Evolutionary conservation across 768 basidiomycete genomes (phyloP), one percentile per base, ranked within the genome.

Genomic region (Polyporus arcularius): DNA sequence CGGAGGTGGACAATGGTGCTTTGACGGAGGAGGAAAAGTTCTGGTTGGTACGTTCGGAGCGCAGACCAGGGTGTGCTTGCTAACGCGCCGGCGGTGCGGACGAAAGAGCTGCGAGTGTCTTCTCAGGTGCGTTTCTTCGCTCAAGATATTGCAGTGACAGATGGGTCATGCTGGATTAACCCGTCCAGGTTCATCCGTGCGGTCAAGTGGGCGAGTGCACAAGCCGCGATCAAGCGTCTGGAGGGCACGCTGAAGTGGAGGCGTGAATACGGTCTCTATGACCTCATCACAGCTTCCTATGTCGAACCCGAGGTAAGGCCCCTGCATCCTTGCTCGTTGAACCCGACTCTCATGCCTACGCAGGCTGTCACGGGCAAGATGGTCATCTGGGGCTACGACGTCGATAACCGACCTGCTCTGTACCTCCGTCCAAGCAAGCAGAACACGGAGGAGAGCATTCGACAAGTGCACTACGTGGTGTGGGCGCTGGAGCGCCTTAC

Each of bases 291-390:
- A 0, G 72, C 88, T 3, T 79, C 81, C 0, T 76, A 82, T 61
- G 85, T 96, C 63, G 88, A 90, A 65, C 85, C 86, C 16, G 94
- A 96, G 76, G 90, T 88, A 55, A 35, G 79, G 64, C 21, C 16
- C 51, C 16, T 57, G 12, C 47, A 28, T 39, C 15, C 45, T 14
- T 1, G 15, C 39, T 9, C 7, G 21, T 43, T 55, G 16, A 35
- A n/a, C 21, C 41, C 4, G 16, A 45, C 43, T n/a, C 43, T n/a
- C 16, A 45, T 18, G n/a, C 52, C 2, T 45, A 14, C 15, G 26
- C 46, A 90, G 89, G 87, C 85, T 1, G 74, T 89, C 50, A 96
- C 93, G 4, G 94, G 94, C 35, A 96, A 96, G 74, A 81, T 86
- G 70, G 76, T 94, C 51, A 63, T 87, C 16, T 90, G 89, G 65